Evolutionary conservation across 2,329 filamentous ascomycete species (phyloP).

Genomic region (Alternaria longipes): DNA sequence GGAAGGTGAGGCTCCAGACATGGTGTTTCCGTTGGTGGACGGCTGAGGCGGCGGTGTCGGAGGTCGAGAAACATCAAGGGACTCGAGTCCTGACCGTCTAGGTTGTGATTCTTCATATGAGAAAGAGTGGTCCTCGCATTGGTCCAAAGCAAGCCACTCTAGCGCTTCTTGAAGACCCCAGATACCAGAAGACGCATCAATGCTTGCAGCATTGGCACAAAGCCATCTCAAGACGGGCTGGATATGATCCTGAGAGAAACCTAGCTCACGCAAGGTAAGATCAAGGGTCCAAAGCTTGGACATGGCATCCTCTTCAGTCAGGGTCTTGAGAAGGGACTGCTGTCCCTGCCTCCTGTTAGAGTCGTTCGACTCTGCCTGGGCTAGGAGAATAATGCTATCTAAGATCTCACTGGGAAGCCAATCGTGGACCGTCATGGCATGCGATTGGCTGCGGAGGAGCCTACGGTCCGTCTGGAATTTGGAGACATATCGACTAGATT

Average conservation of each 20-base stretch:
- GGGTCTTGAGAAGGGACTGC: slow-evolving; percentile 51
- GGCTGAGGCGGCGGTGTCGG: slow-evolving; percentile 17
- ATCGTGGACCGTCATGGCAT: slow-evolving; percentile 73
- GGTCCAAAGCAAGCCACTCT: slow-evolving; percentile 88
- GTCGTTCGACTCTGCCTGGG: slow-evolving; percentile 68
- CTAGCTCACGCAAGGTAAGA: slow-evolving; percentile 72
- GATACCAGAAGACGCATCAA: slow-evolving; percentile 67
- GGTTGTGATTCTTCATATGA: slow-evolving; percentile 65
- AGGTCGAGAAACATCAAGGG: slow-evolving; percentile 38
- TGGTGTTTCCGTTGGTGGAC: neutral
- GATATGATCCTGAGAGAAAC: slow-evolving; percentile 64
- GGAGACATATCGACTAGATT: slow-evolving; percentile 77
- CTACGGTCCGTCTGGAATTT: slow-evolving; percentile 87
- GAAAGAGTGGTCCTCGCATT: slow-evolving; percentile 72
- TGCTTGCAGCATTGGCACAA: slow-evolving; percentile 45
- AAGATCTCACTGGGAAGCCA: slow-evolving; percentile 85
- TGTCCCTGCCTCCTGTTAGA: slow-evolving; percentile 58
- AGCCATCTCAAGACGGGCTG: slow-evolving; percentile 47
- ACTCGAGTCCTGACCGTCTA: slow-evolving; percentile 26
- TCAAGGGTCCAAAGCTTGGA: slow-evolving; percentile 86
- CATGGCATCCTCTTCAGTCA: slow-evolving; percentile 79
- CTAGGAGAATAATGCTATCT: slow-evolving; percentile 78
- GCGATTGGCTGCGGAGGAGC: slow-evolving; percentile 80
- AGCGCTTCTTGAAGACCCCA: slow-evolving; percentile 90
- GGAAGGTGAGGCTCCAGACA: neutral